Percentiles rank a stretch among this genome's conserved stretches.
Evolutionary conservation across 768 basidiomycete genomes (phyloP).

Genomic region (Crucibulum laeve): DNA sequence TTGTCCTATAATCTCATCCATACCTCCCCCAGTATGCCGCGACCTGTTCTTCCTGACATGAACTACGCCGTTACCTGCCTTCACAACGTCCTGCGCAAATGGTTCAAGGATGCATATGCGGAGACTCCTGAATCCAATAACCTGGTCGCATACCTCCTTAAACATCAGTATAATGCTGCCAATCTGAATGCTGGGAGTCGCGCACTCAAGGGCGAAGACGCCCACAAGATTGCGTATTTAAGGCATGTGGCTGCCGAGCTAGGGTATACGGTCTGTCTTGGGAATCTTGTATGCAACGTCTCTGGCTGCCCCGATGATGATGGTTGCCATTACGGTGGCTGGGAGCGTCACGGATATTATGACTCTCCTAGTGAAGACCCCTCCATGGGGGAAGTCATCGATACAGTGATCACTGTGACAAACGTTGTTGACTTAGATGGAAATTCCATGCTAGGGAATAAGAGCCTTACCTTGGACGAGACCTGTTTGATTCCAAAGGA

Average conservation of each 20-base stretch:
- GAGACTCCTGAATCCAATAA: conserved; percentile 10
- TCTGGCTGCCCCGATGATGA: conserved; percentile 17
- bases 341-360: conserved; percentile 9
- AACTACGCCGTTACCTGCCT: conserved; percentile 15
- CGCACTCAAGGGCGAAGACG: conserved; percentile 35
- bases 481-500: conserved; percentile 26
- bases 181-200: conserved; percentile 16
- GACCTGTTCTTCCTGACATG: conserved; percentile 22
- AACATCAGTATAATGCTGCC: conserved; percentile 20
- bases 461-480: conserved; percentile 14
- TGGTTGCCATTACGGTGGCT: conserved; percentile 9
- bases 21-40: conserved; percentile 20
- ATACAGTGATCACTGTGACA: conserved; percentile 14
- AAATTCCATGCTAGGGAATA: conserved; percentile 8
- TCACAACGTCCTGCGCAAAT: conserved; percentile 28
- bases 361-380: conserved; percentile 16
- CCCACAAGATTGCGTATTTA: conserved; percentile 25
- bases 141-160: conserved; percentile 20
- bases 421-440: conserved; percentile 29
- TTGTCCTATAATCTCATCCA: conserved; percentile 50
- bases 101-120: conserved; percentile 22
- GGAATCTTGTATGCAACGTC: conserved; percentile 23
- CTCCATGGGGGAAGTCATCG: conserved; percentile 19
- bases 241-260: conserved; percentile 24
- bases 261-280: conserved; percentile 31